Evolutionary conservation across 1,284 basidiomycete species (phyloP).

Genomic region (Ceratobasidium sp.): DNA sequence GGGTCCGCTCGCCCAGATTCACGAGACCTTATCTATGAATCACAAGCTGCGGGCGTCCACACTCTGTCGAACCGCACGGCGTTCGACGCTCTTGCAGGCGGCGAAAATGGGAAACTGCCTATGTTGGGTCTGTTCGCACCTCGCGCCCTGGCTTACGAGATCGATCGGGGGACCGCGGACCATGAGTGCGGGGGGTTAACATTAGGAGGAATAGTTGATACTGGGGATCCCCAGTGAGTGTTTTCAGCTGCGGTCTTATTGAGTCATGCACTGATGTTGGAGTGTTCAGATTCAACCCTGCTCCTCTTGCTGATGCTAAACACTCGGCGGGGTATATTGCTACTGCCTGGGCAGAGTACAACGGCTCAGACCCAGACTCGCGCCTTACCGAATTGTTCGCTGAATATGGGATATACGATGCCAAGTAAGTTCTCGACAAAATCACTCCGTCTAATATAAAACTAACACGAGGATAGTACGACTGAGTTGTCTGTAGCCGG

Average conservation of each 20-base stretch:
- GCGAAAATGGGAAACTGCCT: constrained; percentile 47
- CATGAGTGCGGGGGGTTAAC: constrained; percentile 54
- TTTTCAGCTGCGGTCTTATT: not conserved
- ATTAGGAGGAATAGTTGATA: constrained; percentile 48
- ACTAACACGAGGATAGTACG: not conserved
- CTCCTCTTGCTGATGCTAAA: constrained; percentile 51
- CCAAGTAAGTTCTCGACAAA: constrained; percentile 43
- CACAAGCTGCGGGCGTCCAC: constrained; percentile 50
- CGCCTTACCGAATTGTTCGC: constrained; percentile 45
- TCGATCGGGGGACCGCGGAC: constrained; percentile 54
- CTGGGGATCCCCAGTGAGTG: constrained; percentile 41
- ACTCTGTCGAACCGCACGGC: constrained; percentile 50
- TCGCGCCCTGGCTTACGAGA: constrained; percentile 54
- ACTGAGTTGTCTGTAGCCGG: constrained; percentile 46
- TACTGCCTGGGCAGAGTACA: constrained; percentile 44
- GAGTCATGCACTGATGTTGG: not conserved
- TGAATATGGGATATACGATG: constrained; percentile 49
- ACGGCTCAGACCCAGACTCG: constrained; percentile 49
- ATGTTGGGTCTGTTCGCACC: constrained; percentile 51
- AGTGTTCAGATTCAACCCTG: constrained; percentile 49
- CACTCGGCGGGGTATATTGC: constrained; percentile 53
- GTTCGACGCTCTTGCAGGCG: constrained; percentile 51
- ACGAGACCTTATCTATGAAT: constrained; percentile 51
- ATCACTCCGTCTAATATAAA: not conserved
- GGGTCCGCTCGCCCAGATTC: constrained; percentile 51